A percentile compares a stretch with the other conserved stretches of the same genome.
Conservation (phyloP, 1,284 basidiomycete genomes). For the Cutaneotrichosporon cyanovorans region DNA sequence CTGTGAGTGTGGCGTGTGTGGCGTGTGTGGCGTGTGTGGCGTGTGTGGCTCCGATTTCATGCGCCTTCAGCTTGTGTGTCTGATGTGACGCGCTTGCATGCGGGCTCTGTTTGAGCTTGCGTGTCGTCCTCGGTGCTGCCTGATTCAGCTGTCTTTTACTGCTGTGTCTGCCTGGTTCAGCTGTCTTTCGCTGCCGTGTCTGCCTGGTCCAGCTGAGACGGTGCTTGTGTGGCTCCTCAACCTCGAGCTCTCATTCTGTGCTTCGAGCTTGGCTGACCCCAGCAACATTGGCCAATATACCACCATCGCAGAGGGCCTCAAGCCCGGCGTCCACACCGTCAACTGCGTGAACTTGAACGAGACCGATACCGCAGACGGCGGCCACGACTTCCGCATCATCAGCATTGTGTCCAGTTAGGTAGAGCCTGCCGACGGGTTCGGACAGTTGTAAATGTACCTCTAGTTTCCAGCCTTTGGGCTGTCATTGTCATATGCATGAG, state of each 20-base stretch:
- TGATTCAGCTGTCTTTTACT: no score
- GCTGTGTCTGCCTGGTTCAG: no score
- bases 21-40: no score
- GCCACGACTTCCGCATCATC: slow-evolving; percentile 15
- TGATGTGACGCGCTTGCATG: no score
- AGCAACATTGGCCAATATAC: slow-evolving; percentile 20
- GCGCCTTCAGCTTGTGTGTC: no score
- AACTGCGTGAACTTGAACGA: slow-evolving; percentile 16
- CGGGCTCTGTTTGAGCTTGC: no score
- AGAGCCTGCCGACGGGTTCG: neutral
- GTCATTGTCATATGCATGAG: neutral
- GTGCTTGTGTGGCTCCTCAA: no score
- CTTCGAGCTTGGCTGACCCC: neutral
- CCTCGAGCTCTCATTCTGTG: no score
- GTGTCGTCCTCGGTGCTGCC: no score
- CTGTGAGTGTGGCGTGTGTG: slow-evolving; percentile 6
- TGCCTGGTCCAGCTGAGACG: no score
- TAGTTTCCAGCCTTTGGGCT: neutral
- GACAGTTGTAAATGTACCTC: neutral
- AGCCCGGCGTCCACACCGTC: slow-evolving; percentile 8
- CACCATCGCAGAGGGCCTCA: slow-evolving; percentile 4
- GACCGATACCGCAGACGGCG: slow-evolving; percentile 11
- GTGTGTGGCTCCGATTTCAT: no score
- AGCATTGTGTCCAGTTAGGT: slow-evolving; percentile 7
- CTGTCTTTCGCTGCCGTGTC: no score